Conservation (phyloP, 2,329 filamentous ascomycete species). For the Seiridium unicorne region DNA sequence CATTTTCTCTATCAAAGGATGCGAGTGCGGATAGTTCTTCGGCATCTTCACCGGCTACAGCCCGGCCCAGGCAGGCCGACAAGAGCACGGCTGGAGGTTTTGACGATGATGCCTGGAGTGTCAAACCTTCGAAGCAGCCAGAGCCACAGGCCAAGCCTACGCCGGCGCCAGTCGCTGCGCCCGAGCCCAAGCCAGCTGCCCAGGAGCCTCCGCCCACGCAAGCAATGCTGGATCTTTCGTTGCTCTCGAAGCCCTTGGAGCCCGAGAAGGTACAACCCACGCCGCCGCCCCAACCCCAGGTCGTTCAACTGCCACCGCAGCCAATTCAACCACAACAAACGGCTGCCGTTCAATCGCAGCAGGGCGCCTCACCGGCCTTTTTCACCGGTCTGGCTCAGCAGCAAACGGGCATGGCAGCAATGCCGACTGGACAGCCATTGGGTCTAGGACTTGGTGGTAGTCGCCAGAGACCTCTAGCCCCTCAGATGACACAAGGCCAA, state of each 20-base stretch:
- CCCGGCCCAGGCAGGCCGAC: conserved; percentile 27
- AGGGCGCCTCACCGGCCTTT: conserved; percentile 58
- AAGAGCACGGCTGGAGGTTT: conserved; percentile 58
- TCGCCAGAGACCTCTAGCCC: conserved; percentile 70
- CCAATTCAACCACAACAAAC: conserved; percentile 28
- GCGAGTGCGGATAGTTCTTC: conserved; percentile 36
- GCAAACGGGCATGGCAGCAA: conserved; percentile 41
- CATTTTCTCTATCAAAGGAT: conserved; percentile 66
- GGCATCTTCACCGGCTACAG: conserved; percentile 31
- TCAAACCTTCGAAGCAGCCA: conserved; percentile 73
- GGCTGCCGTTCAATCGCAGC: conserved; percentile 41
- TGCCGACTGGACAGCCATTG: conserved; percentile 36
- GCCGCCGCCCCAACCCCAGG: conserved; percentile 23
- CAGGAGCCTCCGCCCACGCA: conserved; percentile 23
- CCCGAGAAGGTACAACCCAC: conserved; percentile 41
- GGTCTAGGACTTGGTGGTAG: conserved; percentile 42
- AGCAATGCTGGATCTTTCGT: conserved; percentile 53
- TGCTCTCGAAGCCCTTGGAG: conserved; percentile 51
- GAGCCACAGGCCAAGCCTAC: conserved; percentile 41
- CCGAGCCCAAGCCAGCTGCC: conserved; percentile 47
- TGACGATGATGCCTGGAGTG: conserved; percentile 96
- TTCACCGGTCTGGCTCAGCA: conserved; percentile 49
- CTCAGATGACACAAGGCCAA: conserved; percentile 58
- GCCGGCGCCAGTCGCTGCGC: conserved; percentile 32
- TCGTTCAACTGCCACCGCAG: conserved; percentile 30